Evolutionary conservation across 257 asterid genomes (phyloP), one percentile per base, ranked within the genome.

Genomic region (Penstemon newberryi): DNA sequence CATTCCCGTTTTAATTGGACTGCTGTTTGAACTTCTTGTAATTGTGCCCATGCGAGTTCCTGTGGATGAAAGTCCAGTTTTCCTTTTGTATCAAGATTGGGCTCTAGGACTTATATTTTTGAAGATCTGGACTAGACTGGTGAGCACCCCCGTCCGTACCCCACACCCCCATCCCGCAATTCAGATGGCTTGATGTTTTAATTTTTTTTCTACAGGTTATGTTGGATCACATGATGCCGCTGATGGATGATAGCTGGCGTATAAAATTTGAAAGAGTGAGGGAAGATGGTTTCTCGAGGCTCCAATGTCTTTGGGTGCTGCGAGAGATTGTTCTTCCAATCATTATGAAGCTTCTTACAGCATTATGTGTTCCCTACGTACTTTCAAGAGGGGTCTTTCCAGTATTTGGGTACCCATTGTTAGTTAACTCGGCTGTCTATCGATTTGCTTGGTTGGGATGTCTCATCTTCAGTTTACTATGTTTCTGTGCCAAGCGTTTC

Each of bases 121-220:
- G 63, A 93, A 93, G 91, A 91, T 93, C 47, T 93, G 99, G 99
- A 93, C 97, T 70, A 87, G 99, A 80, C 88, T 93, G 93, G 99
- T 93, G 70, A 85, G 96, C 55, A n/a, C 45, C 33, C 38, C 61
- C 1, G 33, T 36, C 42, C 13, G 56, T 65, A 19, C 18, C 6
- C 44, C 36, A n/a, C 43, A 63, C 10, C 7, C 33, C 50, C 43
- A 8, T 18, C 63, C 44, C 19, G 7, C 38, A 5, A 7, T 13
- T 3, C 8, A 13, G 8, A 53, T 8, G 1, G 2, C 8, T 4
- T 46, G 51, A 46, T 62, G 55, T 62, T 37, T 52, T 60, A 11
- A 8, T 6, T 38, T 11, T n/a, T n/a, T 42, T 69, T 67, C 37
- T 52, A 73, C 78, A 93, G 99, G 97, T 91, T 19, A 93, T 89